These are phyloP conservation scores for Heritiera fomes DNA, from an alignment of 345 rosid species.

Conservation along the genomic window DNA sequence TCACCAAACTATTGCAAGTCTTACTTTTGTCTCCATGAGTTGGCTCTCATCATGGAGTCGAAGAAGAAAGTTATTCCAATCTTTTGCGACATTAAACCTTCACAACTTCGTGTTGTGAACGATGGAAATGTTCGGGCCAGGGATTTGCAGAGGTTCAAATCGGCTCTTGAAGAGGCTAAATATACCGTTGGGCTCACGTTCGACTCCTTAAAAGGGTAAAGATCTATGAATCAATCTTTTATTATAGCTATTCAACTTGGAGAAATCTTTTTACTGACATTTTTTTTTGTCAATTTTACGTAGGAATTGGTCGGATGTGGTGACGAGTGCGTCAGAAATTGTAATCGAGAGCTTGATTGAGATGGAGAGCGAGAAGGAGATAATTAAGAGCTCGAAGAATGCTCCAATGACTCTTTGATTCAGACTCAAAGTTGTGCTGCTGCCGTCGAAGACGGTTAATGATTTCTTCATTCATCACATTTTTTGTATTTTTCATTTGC, in stretches of 20 bases:
- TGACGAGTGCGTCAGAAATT: constrained; percentile 55
- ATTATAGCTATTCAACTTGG: background rate
- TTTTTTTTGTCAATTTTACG: background rate
- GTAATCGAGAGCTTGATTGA: constrained; percentile 53
- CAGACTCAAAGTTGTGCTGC: background rate
- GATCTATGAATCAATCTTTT: background rate
- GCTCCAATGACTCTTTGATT: constrained; percentile 14
- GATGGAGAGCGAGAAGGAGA: constrained; percentile 40
- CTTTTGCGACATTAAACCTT: constrained; percentile 71
- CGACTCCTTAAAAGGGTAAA: constrained; percentile 63
- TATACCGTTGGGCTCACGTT: constrained; percentile 61
- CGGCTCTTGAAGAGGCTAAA: constrained; percentile 73
- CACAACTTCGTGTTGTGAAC: constrained; percentile 49
- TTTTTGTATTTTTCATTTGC: background rate
- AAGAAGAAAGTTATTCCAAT: constrained; percentile 65
- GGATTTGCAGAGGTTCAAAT: constrained; percentile 45
- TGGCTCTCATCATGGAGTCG: constrained; percentile 66
- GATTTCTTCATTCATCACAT: background rate
- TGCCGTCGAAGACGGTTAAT: background rate
- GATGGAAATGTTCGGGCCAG: constrained; percentile 33
- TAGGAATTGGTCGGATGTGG: constrained; percentile 68
- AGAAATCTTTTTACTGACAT: background rate
- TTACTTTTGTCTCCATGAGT: constrained; percentile 61
- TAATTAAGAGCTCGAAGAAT: background rate
- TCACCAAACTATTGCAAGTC: constrained; percentile 64